Conservation (phyloP, 2,329 filamentous ascomycete species). For the Nigrospora oryzae region DNA sequence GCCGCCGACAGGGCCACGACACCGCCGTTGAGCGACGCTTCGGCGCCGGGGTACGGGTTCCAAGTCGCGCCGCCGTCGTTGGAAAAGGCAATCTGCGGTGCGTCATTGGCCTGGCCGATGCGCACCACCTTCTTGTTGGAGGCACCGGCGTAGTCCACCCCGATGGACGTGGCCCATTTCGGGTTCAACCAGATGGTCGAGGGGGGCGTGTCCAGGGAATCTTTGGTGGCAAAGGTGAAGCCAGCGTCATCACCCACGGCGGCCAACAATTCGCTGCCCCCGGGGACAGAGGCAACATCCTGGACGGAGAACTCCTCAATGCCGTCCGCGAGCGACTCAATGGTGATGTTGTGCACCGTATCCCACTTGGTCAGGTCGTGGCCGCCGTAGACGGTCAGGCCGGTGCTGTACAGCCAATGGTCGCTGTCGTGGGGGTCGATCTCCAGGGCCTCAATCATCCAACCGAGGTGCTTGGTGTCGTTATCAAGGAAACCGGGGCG, state of each 20-base stretch:
- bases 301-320: slow-evolving; percentile 46
- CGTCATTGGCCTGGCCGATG: slow-evolving; percentile 34
- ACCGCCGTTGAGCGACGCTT: slow-evolving; percentile 33
- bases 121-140: slow-evolving; percentile 37
- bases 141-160: slow-evolving; percentile 41
- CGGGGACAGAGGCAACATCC: slow-evolving; percentile 37
- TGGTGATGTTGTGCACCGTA: slow-evolving; percentile 34
- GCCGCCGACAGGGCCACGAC: slow-evolving; percentile 41
- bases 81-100: slow-evolving; percentile 37
- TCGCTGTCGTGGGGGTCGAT: slow-evolving; percentile 51
- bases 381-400: slow-evolving; percentile 44
- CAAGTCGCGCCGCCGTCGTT: slow-evolving; percentile 41
- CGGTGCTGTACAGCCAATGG: slow-evolving; percentile 54
- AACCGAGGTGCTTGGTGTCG: slow-evolving; percentile 43
- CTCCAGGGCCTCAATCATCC: slow-evolving; percentile 52
- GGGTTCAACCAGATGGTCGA: slow-evolving; percentile 36
- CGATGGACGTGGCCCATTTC: slow-evolving; percentile 33
- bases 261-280: slow-evolving; percentile 41
- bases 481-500: slow-evolving; percentile 36
- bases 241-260: slow-evolving; percentile 44
- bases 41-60: slow-evolving; percentile 36
- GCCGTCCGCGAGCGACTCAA: slow-evolving; percentile 40
- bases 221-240: slow-evolving; percentile 34
- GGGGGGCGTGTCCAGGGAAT: slow-evolving; percentile 31
- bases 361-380: slow-evolving; percentile 49